Conservation (phyloP, 768 basidiomycete species). For the Suillus lakei region DNA sequence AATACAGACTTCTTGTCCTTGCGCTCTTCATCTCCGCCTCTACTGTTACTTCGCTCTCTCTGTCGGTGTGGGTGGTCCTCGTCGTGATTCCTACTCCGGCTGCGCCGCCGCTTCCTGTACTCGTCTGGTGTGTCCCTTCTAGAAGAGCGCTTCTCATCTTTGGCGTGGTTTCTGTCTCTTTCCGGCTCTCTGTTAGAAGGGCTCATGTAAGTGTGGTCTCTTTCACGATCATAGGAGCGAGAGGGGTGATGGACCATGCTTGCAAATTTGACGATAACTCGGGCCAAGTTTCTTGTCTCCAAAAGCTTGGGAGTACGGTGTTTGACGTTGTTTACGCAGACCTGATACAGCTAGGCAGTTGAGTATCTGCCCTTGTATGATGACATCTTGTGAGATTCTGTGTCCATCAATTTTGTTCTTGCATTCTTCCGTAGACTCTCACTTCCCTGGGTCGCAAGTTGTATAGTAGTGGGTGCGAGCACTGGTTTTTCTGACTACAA, state of each 20-base stretch:
- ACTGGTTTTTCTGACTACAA: background rate
- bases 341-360: background rate
- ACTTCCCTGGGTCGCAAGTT: background rate
- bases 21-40: conserved; percentile 34
- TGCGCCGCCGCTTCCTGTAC: conserved; percentile 33
- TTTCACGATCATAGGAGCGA: conserved; percentile 44
- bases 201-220: conserved; percentile 35
- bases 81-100: conserved; percentile 35
- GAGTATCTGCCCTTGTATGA: background rate
- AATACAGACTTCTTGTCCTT: conserved; percentile 53
- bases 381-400: background rate
- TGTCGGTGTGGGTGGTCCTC: conserved; percentile 35
- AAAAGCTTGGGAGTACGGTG: conserved; percentile 3
- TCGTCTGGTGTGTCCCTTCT: conserved; percentile 38
- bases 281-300: background rate
- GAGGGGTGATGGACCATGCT: conserved; percentile 53
- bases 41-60: conserved; percentile 26
- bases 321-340: background rate
- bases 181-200: conserved; percentile 26
- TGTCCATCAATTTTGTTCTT: background rate
- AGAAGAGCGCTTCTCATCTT: conserved; percentile 37
- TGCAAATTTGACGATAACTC: background rate
- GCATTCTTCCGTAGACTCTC: background rate
- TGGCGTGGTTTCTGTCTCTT: conserved; percentile 2
- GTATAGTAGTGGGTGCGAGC: background rate